Evolutionary conservation across 1,139 yeast genomes (phyloP), one percentile per base, ranked within the genome.

Genomic region (Pichia sp.): DNA sequence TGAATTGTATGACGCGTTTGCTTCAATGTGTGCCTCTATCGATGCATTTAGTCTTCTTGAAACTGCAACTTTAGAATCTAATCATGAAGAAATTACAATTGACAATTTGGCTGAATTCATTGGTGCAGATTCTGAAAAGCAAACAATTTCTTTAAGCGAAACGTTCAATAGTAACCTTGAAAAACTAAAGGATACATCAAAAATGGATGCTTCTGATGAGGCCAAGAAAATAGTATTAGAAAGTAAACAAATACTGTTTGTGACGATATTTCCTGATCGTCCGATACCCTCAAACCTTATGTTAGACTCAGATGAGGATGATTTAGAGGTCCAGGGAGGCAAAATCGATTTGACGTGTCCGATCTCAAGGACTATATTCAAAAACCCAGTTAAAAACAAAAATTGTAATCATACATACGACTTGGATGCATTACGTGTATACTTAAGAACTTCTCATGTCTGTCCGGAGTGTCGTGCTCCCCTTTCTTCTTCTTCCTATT

Each of bases 361-460:
- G 0, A 65, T 82, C 11, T 74, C 86, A 0, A 58, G 72, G 47
- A 64, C 69, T 43, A 58, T 63, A 31, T 79, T 72, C 55, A 63
- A 56, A 23, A 60, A 61, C 3, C 91, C 93, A 1, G 65, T 74
- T 51, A 68, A 64, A 21, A 74, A 82, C 5, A 60, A 53, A 26
- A 58, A 53, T 31, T 83, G 93, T 58, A 64, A 66, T 1, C 93
- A 83, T 58, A 74, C 75, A 0, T 81, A 69, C 53, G 89, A 82
- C 48, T 61, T 63, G 38, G 61, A 54, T 5, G 68, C 74, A 24
- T 63, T 81, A 2, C 39, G 50, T 4, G 52, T 55, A 1, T 66
- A 66, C 22, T 47, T 72, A 37, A 22, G 40, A 12, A 41, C 36
- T 6, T 51, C 54, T 4, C 36, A 49, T 3, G 52, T 57, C 7